Base-by-base conservation (phyloP, 345 rosid genomes). In the Dipteronia sinensis region DNA sequence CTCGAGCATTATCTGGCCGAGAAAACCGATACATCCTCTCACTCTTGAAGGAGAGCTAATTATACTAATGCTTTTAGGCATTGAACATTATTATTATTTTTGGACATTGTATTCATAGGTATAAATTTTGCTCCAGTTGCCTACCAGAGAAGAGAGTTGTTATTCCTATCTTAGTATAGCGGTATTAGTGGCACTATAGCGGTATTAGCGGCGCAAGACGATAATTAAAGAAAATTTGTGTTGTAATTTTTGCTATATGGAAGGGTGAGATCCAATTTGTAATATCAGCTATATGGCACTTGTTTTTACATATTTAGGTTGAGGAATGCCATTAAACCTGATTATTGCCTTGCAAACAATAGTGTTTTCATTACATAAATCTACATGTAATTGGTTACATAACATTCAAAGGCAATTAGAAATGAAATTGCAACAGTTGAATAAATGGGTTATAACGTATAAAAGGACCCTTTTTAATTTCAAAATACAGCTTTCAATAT, bases 1-100 rank as follows among this genome's bases (percentile, higher is more conserved):
- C 89, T 95, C 27, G 96, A 94, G 90, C 99, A 92, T 81, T 93
- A 92, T 81, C 86, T 94, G 79, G 97, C 97, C 0, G 97, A 93
- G 91, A 95, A 95, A 83, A 84, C 93, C 44, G 96, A 92, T 77
- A 78, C 89, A 10, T 86, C 93, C 1, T 20, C 86, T 27, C 95
- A 91, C 76, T 77, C 91, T 16, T 86, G 85, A n/a, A 86, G 82
- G 83, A 77, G 88, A 82, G 80, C 80, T 78, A 82, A 61, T 76
- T 86, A 78, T 76, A 73, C 67, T 40, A 46, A 71, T 31, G 63
- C 27, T 34, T 3, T 20, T 4, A 19, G 75, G 49, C 49, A 17
- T 20, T 11, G 29, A 10, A 19, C 10, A 44, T 62, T n/a, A 31
- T 63, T 16, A 44, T 10, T 44, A 27, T 6, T 25, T 46, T 15